A percentile compares a stretch with the other conserved stretches of the same genome.
These are phyloP conservation scores for Pseudofabraea citricarpa DNA, from an alignment of 2,329 filamentous ascomycete genomes.

Conservation along the genomic window DNA sequence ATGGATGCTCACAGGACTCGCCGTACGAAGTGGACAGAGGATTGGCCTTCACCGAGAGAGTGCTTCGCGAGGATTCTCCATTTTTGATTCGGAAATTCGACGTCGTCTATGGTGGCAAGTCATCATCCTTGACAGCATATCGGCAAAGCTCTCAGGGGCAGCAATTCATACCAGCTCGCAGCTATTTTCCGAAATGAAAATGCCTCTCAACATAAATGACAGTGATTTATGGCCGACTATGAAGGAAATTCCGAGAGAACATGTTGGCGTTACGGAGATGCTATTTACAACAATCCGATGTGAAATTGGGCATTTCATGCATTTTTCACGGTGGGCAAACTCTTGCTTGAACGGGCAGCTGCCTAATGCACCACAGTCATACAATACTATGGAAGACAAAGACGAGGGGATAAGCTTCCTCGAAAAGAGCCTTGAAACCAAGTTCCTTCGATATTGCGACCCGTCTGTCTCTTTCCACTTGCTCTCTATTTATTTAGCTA, in stretches of 20 bases:
- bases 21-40: conserved; percentile 39
- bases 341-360: background rate
- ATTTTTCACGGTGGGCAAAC: background rate
- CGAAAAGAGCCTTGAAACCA: conserved; percentile 7
- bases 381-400: background rate
- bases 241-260: conserved; percentile 32
- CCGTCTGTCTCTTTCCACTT: conserved; percentile 2
- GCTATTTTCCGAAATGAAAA: conserved; percentile 35
- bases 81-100: conserved; percentile 54
- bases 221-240: conserved; percentile 38
- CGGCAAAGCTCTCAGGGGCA: conserved; percentile 46
- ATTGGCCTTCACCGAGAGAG: conserved; percentile 42
- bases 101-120: conserved; percentile 59
- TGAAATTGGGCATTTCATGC: conserved; percentile 5
- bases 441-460: conserved; percentile 1
- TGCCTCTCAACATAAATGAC: conserved; percentile 50
- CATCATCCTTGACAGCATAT: conserved; percentile 49
- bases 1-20: conserved; percentile 41
- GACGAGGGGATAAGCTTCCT: conserved; percentile 1
- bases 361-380: background rate
- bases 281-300: conserved; percentile 17
- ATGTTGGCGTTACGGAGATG: conserved; percentile 39
- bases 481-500: background rate
- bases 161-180: conserved; percentile 33
- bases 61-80: conserved; percentile 20